Evolutionary conservation across 805 yeast genomes (phyloP).

Genomic region (Lipomyces japonicus): DNA sequence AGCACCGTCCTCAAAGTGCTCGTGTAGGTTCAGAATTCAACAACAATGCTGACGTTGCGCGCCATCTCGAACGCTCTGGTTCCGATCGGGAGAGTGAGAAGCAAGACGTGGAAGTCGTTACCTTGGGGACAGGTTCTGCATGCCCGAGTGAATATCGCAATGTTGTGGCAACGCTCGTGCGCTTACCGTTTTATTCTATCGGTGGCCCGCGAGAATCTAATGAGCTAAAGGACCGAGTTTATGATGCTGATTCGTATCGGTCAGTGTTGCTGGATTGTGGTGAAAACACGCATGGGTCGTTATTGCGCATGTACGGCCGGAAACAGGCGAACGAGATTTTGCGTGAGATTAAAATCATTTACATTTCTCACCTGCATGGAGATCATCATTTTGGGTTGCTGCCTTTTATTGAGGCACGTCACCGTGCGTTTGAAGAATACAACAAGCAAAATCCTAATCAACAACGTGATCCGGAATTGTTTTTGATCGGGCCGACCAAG

Average conservation of each 20-base stretch:
- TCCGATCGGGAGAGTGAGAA: too few relatives aligned
- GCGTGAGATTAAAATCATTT: slow-evolving; percentile 60
- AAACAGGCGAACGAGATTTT: slow-evolving; percentile 46
- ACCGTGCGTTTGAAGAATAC: slow-evolving; percentile 27
- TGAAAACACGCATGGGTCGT: slow-evolving; percentile 77
- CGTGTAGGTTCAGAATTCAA: too few relatives aligned
- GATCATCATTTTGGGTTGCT: slow-evolving; percentile 91
- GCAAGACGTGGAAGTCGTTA: slow-evolving; percentile 56
- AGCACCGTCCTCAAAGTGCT: too few relatives aligned
- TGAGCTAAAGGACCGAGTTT: neutral
- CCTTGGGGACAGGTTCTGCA: slow-evolving; percentile 92
- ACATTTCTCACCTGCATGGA: slow-evolving; percentile 89
- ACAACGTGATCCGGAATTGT: slow-evolving; percentile 40
- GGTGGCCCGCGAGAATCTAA: slow-evolving; percentile 13
- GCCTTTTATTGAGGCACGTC: slow-evolving; percentile 68
- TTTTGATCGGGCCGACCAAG: slow-evolving; percentile 72
- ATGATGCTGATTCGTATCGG: slow-evolving; percentile 5
- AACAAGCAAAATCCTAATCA: slow-evolving; percentile 42
- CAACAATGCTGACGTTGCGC: too few relatives aligned
- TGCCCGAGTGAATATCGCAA: slow-evolving; percentile 80
- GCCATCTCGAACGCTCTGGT: too few relatives aligned
- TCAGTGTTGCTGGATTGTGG: slow-evolving; percentile 85
- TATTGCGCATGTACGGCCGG: slow-evolving; percentile 58
- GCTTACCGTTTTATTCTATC: slow-evolving; percentile 52
- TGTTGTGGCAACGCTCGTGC: slow-evolving; percentile 73